Conservation (phyloP, 2,329 filamentous ascomycete genomes). For the Pezicula neosporulosa region DNA sequence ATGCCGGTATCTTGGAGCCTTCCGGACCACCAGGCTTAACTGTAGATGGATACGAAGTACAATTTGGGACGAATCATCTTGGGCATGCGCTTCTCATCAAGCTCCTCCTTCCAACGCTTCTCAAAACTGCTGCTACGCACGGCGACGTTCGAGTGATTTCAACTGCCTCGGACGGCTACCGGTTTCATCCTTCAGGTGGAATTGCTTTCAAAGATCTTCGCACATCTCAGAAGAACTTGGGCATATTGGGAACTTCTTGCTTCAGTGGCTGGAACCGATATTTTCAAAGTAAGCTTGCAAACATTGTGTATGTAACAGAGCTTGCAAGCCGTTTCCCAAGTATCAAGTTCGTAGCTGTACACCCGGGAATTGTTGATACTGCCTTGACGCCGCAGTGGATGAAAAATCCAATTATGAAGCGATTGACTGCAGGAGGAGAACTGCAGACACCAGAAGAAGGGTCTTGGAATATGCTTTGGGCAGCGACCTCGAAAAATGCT, state of each 20-base stretch:
- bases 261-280: slow-evolving; percentile 23
- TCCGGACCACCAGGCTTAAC: slow-evolving; percentile 18
- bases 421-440: slow-evolving; percentile 18
- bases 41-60: slow-evolving; percentile 27
- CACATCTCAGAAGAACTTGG: slow-evolving; percentile 5
- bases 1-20: slow-evolving; percentile 24
- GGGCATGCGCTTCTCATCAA: slow-evolving; percentile 12
- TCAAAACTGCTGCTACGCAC: slow-evolving; percentile 8
- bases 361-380: slow-evolving; percentile 30
- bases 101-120: slow-evolving; percentile 9
- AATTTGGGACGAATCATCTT: slow-evolving; percentile 19
- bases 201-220: slow-evolving; percentile 27
- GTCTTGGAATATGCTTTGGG: slow-evolving; percentile 37
- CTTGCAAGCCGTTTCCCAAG: slow-evolving; percentile 33
- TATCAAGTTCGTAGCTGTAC: slow-evolving; percentile 32
- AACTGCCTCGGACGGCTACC: slow-evolving; percentile 16
- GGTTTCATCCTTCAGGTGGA: slow-evolving; percentile 4
- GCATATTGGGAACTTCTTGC: too few species aligned
- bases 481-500: slow-evolving; percentile 27
- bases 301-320: slow-evolving; percentile 37
- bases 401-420: slow-evolving; percentile 4
- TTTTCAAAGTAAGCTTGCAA: slow-evolving; percentile 43
- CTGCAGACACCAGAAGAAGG: slow-evolving; percentile 24
- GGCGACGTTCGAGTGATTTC: slow-evolving; percentile 6
- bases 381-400: slow-evolving; percentile 4